Percentiles rank a stretch among this genome's conserved stretches.
Conservation (phyloP, 306 rosid genomes). For the Mucuna pruriens region DNA sequence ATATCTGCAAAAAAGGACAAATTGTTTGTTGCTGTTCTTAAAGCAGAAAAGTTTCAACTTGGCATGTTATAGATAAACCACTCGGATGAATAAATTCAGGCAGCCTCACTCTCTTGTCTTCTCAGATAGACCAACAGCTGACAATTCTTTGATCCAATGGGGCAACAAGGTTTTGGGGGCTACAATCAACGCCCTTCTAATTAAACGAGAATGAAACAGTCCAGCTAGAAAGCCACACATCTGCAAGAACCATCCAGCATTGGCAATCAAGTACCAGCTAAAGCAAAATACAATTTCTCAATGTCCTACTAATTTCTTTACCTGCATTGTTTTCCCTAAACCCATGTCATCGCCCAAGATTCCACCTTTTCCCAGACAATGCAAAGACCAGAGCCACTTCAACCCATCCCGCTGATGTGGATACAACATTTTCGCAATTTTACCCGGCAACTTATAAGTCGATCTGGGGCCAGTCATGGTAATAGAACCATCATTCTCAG, state of each 20-base stretch:
- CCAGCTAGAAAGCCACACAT: conserved; percentile 92
- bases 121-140: conserved; percentile 85
- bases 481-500: conserved; percentile 55
- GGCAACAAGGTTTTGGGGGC: conserved; percentile 86
- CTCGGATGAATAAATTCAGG: conserved; percentile 35
- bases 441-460: conserved; percentile 63
- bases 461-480: conserved; percentile 55
- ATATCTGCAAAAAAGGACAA: conserved; percentile 59
- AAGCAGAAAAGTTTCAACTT: background rate
- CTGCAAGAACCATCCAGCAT: conserved; percentile 52
- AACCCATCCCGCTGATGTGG: conserved; percentile 91
- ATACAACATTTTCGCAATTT: conserved; percentile 71
- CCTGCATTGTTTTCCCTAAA: conserved; percentile 98
- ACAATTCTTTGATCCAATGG: conserved; percentile 89
- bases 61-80: conserved; percentile 16
- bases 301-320: conserved; percentile 41
- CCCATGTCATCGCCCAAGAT: conserved; percentile 99
- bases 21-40: background rate
- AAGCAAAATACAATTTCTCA: conserved; percentile 4
- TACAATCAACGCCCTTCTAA: conserved; percentile 77
- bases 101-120: conserved; percentile 78
- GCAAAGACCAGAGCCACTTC: conserved; percentile 93
- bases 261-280: conserved; percentile 7
- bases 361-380: conserved; percentile 88
- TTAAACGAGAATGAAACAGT: conserved; percentile 70